Percentiles rank a stretch among this genome's conserved stretches.
These are phyloP conservation scores for Heliocybe sulcata DNA, from an alignment of 1,284 basidiomycete species.

Conservation along the genomic window DNA sequence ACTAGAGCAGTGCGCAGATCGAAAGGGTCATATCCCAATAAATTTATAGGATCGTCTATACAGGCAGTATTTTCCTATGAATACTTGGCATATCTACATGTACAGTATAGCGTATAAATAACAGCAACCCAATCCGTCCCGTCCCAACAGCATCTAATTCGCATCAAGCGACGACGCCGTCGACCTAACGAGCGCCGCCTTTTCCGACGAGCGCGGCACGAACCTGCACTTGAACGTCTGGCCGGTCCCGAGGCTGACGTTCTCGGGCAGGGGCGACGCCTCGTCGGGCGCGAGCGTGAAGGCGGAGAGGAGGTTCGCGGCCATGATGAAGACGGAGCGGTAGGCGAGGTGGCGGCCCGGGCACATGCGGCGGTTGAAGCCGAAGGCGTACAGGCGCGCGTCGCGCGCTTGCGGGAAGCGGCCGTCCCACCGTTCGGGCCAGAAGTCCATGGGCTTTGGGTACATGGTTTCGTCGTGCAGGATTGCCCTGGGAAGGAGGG, in stretches of 20 bases:
- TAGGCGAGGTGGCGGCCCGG: neutral
- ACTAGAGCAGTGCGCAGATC: too few relatives aligned
- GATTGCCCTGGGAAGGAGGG: too few relatives aligned
- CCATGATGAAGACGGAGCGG: neutral
- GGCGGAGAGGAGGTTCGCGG: neutral
- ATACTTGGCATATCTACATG: neutral
- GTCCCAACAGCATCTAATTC: neutral
- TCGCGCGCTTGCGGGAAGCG: conserved; percentile 1
- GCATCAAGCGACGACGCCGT: neutral
- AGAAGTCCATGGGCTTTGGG: conserved; percentile 9
- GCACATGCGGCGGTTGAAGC: conserved; percentile 1
- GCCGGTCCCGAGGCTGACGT: neutral
- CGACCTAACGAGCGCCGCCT: neutral
- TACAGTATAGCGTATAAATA: neutral
- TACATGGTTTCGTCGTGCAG: conserved; percentile 9
- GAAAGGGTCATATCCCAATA: too few relatives aligned
- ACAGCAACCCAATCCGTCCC: neutral
- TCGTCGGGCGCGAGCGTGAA: neutral
- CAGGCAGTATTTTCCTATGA: neutral
- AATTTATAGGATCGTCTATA: neutral
- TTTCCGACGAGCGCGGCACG: neutral
- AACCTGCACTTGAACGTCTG: neutral
- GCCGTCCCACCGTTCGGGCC: conserved; percentile 6
- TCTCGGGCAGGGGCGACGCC: neutral
- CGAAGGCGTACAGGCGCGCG: neutral